Evolutionary conservation across 495 filamentous ascomycete genomes (phyloP).

Genomic region (Penicillium lagena): DNA sequence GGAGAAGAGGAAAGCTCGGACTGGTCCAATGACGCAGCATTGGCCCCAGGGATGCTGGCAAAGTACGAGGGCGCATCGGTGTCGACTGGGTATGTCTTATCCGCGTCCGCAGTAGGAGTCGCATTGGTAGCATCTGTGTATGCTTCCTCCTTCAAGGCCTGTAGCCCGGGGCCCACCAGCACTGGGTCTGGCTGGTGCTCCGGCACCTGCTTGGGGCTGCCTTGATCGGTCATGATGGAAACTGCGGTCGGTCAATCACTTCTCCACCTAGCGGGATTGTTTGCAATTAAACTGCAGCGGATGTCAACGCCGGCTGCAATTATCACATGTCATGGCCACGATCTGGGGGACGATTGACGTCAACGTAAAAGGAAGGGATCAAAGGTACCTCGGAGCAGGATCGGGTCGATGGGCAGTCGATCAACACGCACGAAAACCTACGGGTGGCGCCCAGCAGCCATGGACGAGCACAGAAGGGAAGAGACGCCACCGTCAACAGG

Average conservation of each 20-base stretch:
- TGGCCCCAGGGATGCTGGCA: conserved; percentile 21
- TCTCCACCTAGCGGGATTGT: conserved; percentile 1
- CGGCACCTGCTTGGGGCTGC: conserved; percentile 21
- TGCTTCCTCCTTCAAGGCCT: conserved; percentile 26
- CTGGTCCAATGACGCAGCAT: conserved; percentile 7
- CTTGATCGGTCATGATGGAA: conserved; percentile 28
- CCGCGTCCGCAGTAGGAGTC: conserved; percentile 21
- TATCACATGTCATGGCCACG: conserved; percentile 6
- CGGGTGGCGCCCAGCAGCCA: conserved; percentile 14
- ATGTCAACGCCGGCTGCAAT: conserved; percentile 11
- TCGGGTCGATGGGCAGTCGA: conserved; percentile 4
- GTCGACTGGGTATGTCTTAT: conserved; percentile 9
- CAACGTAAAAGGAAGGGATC: background rate
- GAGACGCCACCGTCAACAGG: background rate
- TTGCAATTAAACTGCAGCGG: conserved; percentile 6
- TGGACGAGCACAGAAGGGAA: conserved; percentile 7
- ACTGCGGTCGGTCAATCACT: conserved; percentile 1
- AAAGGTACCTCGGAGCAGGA: conserved; percentile 17
- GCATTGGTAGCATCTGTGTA: conserved; percentile 20
- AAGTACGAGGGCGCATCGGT: conserved; percentile 25
- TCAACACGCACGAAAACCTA: background rate
- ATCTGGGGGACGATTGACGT: conserved; percentile 1
- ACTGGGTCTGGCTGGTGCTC: conserved; percentile 30
- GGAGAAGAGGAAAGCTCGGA: conserved; percentile 22
- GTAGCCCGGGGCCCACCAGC: conserved; percentile 27